Conservation (phyloP, 2,329 filamentous ascomycete genomes). For the Plenodomus tracheiphilus region DNA sequence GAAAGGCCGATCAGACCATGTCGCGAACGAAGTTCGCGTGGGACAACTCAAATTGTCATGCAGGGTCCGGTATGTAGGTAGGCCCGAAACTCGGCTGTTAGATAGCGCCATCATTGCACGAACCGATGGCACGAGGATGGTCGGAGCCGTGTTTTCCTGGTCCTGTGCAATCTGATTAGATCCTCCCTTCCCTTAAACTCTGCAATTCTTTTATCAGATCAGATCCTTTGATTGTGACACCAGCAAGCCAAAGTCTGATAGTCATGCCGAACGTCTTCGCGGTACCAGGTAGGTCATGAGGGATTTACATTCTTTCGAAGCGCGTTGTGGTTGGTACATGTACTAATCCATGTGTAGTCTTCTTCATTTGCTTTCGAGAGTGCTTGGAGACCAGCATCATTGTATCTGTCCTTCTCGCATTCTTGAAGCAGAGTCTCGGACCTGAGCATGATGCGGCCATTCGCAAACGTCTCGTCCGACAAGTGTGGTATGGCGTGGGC, state of each 20-base stretch:
- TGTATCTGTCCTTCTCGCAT: constrained; percentile 82
- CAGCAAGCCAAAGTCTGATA: constrained; percentile 1
- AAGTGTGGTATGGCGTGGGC: constrained; percentile 70
- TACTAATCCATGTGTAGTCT: constrained; percentile 56
- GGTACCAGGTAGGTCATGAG: constrained; percentile 58
- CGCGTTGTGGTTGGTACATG: no score
- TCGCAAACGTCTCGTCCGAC: constrained; percentile 69
- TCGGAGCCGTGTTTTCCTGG: neutral
- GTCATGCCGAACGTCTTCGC: constrained; percentile 70
- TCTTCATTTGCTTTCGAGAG: constrained; percentile 90
- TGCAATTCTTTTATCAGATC: constrained; percentile 9
- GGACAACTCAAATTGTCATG: constrained; percentile 6
- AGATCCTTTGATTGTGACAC: constrained; percentile 1
- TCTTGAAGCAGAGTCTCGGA: constrained; percentile 79
- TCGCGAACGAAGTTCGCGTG: neutral
- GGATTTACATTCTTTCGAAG: no score
- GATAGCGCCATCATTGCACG: neutral
- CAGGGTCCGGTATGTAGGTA: constrained; percentile 1
- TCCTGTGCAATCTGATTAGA: constrained; percentile 30
- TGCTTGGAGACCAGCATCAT: constrained; percentile 82
- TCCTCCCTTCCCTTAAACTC: constrained; percentile 6
- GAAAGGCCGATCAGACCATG: constrained; percentile 8
- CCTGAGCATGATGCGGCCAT: constrained; percentile 63
- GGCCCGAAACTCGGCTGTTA: constrained; percentile 15
- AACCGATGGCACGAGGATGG: constrained; percentile 2